Evolutionary conservation across 257 asterid genomes (phyloP).

Genomic region (Solanum acaule): DNA sequence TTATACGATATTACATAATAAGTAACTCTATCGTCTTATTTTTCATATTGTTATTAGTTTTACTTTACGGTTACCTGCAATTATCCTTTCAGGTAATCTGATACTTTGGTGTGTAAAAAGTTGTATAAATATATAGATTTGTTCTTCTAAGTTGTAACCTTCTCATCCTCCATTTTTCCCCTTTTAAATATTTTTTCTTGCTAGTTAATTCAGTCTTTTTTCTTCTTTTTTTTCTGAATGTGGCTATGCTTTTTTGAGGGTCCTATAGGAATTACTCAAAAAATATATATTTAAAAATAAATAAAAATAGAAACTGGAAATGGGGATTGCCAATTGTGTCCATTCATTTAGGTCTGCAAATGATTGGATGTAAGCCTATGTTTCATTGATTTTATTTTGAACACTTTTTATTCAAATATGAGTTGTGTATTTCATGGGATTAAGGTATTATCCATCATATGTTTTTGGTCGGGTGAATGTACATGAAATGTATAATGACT

Average conservation of each 20-base stretch:
- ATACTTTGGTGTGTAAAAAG: not conserved
- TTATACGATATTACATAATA: not conserved
- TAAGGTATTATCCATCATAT: not conserved
- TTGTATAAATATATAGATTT: not conserved
- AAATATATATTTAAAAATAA: not conserved
- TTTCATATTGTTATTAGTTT: not conserved
- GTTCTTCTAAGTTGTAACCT: not conserved
- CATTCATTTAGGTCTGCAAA: conserved; percentile 2
- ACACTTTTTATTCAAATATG: not conserved
- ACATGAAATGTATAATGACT: not conserved
- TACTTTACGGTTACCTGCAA: not conserved
- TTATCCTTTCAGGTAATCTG: not conserved
- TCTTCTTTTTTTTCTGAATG: not conserved
- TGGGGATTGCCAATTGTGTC: not conserved
- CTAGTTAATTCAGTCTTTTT: not conserved
- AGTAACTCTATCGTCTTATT: not conserved
- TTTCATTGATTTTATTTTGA: not conserved
- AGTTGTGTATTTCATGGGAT: not conserved
- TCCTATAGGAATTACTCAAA: not conserved
- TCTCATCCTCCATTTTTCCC: not conserved
- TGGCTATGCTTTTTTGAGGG: not conserved
- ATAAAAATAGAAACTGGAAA: not conserved
- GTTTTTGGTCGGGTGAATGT: not conserved
- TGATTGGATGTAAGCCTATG: conserved; percentile 6
- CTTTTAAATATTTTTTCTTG: not conserved